Evolutionary conservation across 129 eudicot species (phyloP).

Genomic region (Gnaphalium uliginosum): DNA sequence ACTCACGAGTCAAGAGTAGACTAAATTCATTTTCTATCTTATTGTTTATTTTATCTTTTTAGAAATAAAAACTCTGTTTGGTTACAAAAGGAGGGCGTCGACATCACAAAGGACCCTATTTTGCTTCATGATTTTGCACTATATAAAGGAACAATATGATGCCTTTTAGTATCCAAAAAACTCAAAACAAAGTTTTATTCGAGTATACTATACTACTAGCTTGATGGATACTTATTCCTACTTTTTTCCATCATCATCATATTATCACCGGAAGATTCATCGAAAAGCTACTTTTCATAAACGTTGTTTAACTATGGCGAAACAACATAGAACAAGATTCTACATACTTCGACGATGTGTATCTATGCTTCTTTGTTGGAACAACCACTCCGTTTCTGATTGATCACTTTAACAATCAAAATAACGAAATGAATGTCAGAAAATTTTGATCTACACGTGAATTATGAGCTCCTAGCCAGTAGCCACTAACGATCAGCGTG

Average conservation of each 20-base stretch:
- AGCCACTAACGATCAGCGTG: background rate
- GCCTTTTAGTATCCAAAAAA: background rate
- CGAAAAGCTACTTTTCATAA: slow-evolving; percentile 21
- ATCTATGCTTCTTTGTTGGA: slow-evolving; percentile 27
- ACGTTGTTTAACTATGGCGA: slow-evolving; percentile 20
- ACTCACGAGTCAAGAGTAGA: no score
- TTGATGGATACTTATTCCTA: slow-evolving; percentile 12
- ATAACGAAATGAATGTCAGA: background rate
- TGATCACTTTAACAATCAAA: slow-evolving; percentile 1
- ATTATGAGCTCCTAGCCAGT: background rate
- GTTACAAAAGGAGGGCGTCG: background rate
- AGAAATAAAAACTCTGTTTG: no score
- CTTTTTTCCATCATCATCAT: slow-evolving; percentile 17
- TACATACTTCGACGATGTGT: slow-evolving; percentile 29
- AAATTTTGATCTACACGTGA: background rate
- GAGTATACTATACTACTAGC: no score
- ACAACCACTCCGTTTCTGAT: slow-evolving; percentile 22
- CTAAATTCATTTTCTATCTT: no score
- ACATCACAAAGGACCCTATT: background rate
- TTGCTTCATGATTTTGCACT: background rate
- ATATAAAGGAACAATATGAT: background rate
- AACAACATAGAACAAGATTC: slow-evolving; percentile 22
- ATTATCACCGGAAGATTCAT: slow-evolving; percentile 9
- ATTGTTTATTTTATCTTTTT: no score
- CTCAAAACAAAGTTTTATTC: background rate